Base-by-base conservation (phyloP, 1,284 basidiomycete species). In the Stygiomarasmius scandens region DNA sequence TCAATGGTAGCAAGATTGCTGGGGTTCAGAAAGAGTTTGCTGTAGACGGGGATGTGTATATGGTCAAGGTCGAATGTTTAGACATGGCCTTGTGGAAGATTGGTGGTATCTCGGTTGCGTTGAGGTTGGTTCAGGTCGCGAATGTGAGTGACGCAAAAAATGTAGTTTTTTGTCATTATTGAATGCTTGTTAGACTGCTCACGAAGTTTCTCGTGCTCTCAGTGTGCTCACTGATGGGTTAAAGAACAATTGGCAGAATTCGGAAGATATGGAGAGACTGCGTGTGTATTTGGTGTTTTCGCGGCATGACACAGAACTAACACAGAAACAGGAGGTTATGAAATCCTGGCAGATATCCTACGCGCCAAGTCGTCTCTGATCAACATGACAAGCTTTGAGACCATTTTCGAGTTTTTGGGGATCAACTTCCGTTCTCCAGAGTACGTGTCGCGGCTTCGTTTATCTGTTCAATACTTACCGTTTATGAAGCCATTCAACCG, bases 221-320 rank as follows among this genome's bases (percentile, higher is more conserved):
- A 76, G 84, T 3, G 84, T 97, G 22, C 74, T 97, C 34, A 81
- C 85, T 4, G 90, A 95, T 66, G 85, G 90, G 4, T 72, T 96
- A 36, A 83, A 84, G 59, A 87, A 90, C 63, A 92, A 86, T 65
- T 98, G 96, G 96, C 85, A 92, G 66, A 93, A 92, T 65, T 94
- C 91, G 43, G 94, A 95, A 66, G 93, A 95, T 66, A 93, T 95
- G 87, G 93, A 96, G 67, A 77, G 87, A 34, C 75, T 95, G 47
- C 85, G 92, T 91, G 66, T 67, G 87, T 77, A n/a, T n/a, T n/a
- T 59, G 27, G 44, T 43, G 22, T 38, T 44, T 23, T 41, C 20
- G 19, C 55, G 12, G n/a, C 49, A 48, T 11, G 52, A 52, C 44
- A 24, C 47, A 29, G 2, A 11, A 24, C 14, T 24, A 20, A 2